A percentile compares a stretch with the other conserved stretches of the same genome.
Evolutionary conservation across 2,329 filamentous ascomycete species (phyloP).

Genomic region (Aspergillus sp.): DNA sequence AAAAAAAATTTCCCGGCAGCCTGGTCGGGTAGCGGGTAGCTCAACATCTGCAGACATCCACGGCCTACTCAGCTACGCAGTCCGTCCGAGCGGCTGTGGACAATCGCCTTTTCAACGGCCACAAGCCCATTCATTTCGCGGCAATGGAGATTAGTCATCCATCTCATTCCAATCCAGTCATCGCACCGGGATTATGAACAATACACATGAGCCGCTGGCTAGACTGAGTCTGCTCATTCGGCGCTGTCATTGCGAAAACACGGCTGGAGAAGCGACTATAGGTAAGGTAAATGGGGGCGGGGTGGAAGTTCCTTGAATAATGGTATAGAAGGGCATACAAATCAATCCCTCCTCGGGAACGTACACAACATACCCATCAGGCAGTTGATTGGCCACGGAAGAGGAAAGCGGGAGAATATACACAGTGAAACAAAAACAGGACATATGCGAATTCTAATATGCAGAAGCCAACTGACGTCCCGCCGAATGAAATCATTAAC

Average conservation of each 20-base stretch:
- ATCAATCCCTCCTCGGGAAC: not conserved
- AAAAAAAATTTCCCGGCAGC: too few species aligned
- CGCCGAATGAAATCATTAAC: constrained; percentile 6
- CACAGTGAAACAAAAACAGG: not conserved
- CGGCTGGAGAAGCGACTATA: not conserved
- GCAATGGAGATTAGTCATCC: not conserved
- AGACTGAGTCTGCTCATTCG: not conserved
- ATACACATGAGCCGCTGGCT: not conserved
- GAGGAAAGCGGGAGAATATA: not conserved
- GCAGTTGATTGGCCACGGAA: not conserved
- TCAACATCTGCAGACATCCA: not conserved
- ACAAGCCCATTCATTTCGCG: not conserved
- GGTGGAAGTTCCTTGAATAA: not conserved
- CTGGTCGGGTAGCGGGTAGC: not conserved
- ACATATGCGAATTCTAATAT: constrained; percentile 1
- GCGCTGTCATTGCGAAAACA: not conserved
- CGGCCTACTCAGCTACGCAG: too few species aligned
- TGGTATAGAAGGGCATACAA: not conserved
- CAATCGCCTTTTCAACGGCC: not conserved
- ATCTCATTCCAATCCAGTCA: not conserved
- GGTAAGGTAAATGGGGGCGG: not conserved
- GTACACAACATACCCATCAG: not conserved
- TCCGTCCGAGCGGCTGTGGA: too few species aligned
- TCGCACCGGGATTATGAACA: not conserved
- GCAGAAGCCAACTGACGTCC: not conserved